Evolutionary conservation across 805 yeast species (phyloP).

Genomic region (Candida saitoana): DNA sequence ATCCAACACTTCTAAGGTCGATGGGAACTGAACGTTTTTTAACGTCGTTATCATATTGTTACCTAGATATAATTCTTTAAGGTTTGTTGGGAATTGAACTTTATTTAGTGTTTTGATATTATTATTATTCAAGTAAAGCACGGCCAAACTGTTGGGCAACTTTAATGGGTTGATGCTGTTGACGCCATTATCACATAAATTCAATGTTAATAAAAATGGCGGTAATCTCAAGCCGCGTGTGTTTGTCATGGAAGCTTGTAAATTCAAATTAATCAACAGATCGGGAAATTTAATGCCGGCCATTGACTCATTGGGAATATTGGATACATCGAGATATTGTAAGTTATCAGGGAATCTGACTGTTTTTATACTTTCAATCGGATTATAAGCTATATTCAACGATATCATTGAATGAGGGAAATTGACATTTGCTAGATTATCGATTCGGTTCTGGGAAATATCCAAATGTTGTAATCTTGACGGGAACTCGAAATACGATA

Average conservation of each 20-base stretch:
- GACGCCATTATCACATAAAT: conserved; percentile 38
- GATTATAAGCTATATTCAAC: conserved; percentile 33
- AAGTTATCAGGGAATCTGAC: conserved; percentile 37
- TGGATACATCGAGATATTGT: conserved; percentile 35
- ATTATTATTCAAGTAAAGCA: conserved; percentile 34
- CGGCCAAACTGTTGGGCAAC: conserved; percentile 37
- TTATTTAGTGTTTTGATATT: conserved; percentile 43
- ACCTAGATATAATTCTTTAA: conserved; percentile 36
- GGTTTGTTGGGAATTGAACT: conserved; percentile 34
- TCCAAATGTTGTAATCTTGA: conserved; percentile 25
- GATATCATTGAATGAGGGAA: conserved; percentile 31
- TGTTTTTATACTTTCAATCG: conserved; percentile 41
- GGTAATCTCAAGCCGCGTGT: conserved; percentile 43
- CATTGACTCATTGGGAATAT: conserved; percentile 44
- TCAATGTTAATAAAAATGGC: conserved; percentile 23
- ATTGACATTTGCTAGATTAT: conserved; percentile 31
- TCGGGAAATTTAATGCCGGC: conserved; percentile 46
- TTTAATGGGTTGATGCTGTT: conserved; percentile 43
- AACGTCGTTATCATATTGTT: conserved; percentile 42
- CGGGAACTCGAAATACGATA: conserved; percentile 39
- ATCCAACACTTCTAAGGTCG: conserved; percentile 35
- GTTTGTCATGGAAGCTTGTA: conserved; percentile 43
- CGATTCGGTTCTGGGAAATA: conserved; percentile 38
- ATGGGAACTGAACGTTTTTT: conserved; percentile 40
- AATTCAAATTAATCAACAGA: conserved; percentile 28